Percentiles rank a stretch among this genome's conserved stretches.
Evolutionary conservation across 306 rosid species (phyloP).

Genomic region (Ormosia semicastrata): DNA sequence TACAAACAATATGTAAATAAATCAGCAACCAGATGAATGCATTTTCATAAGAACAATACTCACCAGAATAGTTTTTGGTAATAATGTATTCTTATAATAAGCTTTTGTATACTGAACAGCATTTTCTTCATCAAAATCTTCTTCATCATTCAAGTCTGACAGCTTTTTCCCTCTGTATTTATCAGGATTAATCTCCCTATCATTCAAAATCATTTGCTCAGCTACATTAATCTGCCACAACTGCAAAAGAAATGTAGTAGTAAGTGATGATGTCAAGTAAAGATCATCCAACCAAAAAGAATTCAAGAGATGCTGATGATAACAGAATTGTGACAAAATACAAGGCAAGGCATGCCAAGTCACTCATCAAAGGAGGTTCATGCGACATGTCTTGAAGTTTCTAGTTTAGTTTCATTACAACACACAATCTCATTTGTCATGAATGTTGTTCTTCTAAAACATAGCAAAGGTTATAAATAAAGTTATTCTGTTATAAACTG

Average conservation of each 20-base stretch:
- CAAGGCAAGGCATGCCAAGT: slow-evolving; percentile 10
- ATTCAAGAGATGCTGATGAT: neutral
- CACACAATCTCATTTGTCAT: neutral
- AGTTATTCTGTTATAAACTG: neutral
- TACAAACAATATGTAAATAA: slow-evolving; percentile 31
- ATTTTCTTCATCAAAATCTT: slow-evolving; percentile 78
- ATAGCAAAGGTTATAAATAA: neutral
- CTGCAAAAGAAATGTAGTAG: slow-evolving; percentile 47
- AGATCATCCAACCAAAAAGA: neutral
- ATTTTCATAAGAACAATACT: slow-evolving; percentile 31
- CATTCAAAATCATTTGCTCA: slow-evolving; percentile 86
- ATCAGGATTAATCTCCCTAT: slow-evolving; percentile 74
- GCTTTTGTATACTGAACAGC: slow-evolving; percentile 67
- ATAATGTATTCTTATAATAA: slow-evolving; percentile 55
- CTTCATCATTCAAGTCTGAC: slow-evolving; percentile 69
- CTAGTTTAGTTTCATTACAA: neutral
- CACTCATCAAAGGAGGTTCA: neutral
- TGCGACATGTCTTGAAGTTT: neutral
- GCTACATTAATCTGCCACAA: slow-evolving; percentile 95
- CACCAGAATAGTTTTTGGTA: slow-evolving; percentile 77
- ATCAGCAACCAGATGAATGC: slow-evolving; percentile 22
- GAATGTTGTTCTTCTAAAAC: neutral
- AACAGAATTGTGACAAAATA: neutral
- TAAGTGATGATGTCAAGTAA: slow-evolving; percentile 14
- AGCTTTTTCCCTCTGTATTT: slow-evolving; percentile 73